Evolutionary conservation across 2,329 filamentous ascomycete genomes (phyloP), one percentile per base, ranked within the genome.

Genomic region (Colletotrichum endophyticum): DNA sequence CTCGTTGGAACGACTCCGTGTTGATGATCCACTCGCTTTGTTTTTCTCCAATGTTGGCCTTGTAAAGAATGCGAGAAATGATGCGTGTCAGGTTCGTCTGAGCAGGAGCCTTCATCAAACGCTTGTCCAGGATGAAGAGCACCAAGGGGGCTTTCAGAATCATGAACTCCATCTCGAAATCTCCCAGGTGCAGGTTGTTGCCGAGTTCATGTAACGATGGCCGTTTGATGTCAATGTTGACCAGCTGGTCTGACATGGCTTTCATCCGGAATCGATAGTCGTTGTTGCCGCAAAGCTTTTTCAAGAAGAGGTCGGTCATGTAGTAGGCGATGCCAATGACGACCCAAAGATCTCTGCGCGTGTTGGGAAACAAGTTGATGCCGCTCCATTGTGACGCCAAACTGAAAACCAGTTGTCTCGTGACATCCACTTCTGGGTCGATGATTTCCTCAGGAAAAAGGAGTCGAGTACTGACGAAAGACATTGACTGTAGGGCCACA

Each of bases 341-440:
- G 25, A 98, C 92, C 97, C 97, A 99, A 70, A 93, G 92, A 84
- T 99, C 97, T 68, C 90, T 90, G 22, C 93, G 92, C 56, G 94
- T 92, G 81, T 96, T 95, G 1, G 97, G 94, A 64, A 98, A 94
- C 79, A 99, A 95, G 82, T 96, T 96, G 78, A 99, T 94, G 19
- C 97, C 97, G 78, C 97, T 95, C 94, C 96, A 99, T 83, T 99
- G 97, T 75, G 93, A 95, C 13, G 97, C 95, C 64, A 99, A 88
- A 1, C 96, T 93, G 82, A 97, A 94, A 11, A 98, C 94, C 25
- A 99, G 87, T 70, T 92, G 93, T 77, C 96, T 91, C 6, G 95
- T 98, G 13, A 94, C 94, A 28, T 95, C 92, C 79, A 94, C 94
- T 34, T 95, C 92, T 0, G 93, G 93, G 81, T 99, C 96, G 80